Base-by-base conservation (phyloP, 1,139 yeast genomes). In the Arxiozyma heterogenica region DNA sequence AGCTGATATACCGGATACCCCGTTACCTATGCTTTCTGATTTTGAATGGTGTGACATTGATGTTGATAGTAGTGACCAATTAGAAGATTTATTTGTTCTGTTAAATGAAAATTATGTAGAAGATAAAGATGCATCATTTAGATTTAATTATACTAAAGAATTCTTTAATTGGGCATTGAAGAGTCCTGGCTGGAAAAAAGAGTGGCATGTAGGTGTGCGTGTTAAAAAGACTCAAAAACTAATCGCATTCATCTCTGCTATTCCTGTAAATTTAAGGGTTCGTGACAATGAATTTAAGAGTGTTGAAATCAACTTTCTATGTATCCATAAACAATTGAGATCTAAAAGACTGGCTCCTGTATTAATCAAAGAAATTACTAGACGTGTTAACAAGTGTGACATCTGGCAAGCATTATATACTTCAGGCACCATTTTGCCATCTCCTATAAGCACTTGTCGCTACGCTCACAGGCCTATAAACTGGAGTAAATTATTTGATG, bases 391-490 rank as follows among this genome's bases (percentile, higher is more conserved):
- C 71, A 78, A 80, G 59, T 77, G 78, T 50, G 80, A 87, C 55
- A 86, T 91, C 57, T 93, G 98, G 97, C 98, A 93, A 69, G 98
- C 98, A 0, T 77, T 94, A 57, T 90, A 89, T 70, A 91, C 99
- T 15, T 96, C 94, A 0, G 98, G 98, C 7, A 81, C 84, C 7
- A 83, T 89, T 6, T 76, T 93, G 57, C 99, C 99, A 21, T 84
- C 93, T 23, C 99, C 99, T 0, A 80, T 93, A 9, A 75, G 95
- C n/a, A 83, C 89, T 1, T 84, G 95, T 67, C 80, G 98, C 59
- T 94, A 94, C 71, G 86, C 88, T 51, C 99, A 93, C 71, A 85
- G 98, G 62, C 95, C 98, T 2, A 75, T 93, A 59, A 86, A 93
- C 68, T 93, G 98, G 98, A 75, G 81, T 22, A 93, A 89, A 66